Conservation (phyloP, 768 basidiomycete species). For the Macrolepiota albuminosa region DNA sequence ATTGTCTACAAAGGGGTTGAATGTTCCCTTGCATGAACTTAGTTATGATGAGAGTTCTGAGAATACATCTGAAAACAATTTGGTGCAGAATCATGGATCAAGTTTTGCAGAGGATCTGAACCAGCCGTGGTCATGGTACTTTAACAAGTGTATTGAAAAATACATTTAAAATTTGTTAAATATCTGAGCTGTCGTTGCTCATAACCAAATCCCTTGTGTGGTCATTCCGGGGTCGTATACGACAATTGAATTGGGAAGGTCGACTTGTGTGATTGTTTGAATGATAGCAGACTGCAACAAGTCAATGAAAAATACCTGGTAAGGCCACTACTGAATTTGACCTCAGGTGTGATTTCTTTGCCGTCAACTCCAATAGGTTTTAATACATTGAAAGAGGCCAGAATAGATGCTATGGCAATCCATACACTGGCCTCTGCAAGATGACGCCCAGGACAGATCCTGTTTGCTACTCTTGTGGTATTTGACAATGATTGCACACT, state of each 20-base stretch:
- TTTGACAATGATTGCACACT: too few species aligned
- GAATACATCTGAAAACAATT: too few species aligned
- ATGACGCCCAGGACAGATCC: slow-evolving; percentile 37
- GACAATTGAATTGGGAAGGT: slow-evolving; percentile 8
- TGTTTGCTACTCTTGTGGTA: neutral
- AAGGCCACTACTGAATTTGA: slow-evolving; percentile 26
- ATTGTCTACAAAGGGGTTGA: too few species aligned
- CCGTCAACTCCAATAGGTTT: slow-evolving; percentile 30
- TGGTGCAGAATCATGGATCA: too few species aligned
- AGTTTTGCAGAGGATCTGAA: too few species aligned
- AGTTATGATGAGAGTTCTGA: too few species aligned
- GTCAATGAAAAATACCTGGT: slow-evolving; percentile 16
- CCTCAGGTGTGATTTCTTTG: slow-evolving; percentile 29
- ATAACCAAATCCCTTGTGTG: neutral
- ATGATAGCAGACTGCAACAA: neutral
- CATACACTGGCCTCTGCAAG: slow-evolving; percentile 33
- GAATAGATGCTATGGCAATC: too few species aligned
- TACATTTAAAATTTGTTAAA: neutral
- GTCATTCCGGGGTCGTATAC: slow-evolving; percentile 4
- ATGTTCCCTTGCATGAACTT: too few species aligned
- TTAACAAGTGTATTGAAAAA: too few species aligned
- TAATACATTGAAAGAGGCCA: slow-evolving; percentile 25
- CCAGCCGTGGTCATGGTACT: too few species aligned
- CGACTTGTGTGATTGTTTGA: neutral
- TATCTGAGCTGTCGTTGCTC: too few species aligned